phyloP scores from a whole-genome alignment of 2,329 filamentous ascomycete species.

The Trichocomaceae sp. region DNA sequence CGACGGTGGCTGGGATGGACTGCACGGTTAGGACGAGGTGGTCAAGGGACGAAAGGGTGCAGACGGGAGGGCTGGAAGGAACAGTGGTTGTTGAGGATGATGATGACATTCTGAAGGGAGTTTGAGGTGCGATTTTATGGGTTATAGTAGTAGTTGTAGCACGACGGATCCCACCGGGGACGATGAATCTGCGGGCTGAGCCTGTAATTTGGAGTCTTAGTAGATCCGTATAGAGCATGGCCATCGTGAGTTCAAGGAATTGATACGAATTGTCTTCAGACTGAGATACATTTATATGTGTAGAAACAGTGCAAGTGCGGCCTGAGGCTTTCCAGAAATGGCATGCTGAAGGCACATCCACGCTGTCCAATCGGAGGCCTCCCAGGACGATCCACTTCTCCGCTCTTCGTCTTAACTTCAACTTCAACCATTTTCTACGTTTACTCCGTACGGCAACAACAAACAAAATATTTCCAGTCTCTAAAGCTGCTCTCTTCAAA shows the following conservation, averaged over 20 bases:
- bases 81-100: background rate
- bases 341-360: too few species aligned
- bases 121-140: background rate
- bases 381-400: background rate
- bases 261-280: background rate
- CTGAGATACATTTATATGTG: background rate
- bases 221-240: background rate
- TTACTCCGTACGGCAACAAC: background rate
- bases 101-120: background rate
- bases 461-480: background rate
- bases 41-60: slow-evolving; percentile 42
- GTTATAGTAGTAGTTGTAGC: background rate
- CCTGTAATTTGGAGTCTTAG: background rate
- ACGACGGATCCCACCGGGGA: background rate
- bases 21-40: slow-evolving; percentile 56
- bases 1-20: slow-evolving; percentile 43
- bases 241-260: background rate
- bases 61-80: slow-evolving; percentile 5
- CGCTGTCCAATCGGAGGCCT: slow-evolving; percentile 6
- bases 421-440: background rate
- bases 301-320: background rate
- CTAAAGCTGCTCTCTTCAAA: too few species aligned
- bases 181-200: background rate
- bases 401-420: background rate
- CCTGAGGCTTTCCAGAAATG: background rate